Base-by-base conservation (phyloP, 805 yeast species). In the Hanseniaspora opuntiae region DNA sequence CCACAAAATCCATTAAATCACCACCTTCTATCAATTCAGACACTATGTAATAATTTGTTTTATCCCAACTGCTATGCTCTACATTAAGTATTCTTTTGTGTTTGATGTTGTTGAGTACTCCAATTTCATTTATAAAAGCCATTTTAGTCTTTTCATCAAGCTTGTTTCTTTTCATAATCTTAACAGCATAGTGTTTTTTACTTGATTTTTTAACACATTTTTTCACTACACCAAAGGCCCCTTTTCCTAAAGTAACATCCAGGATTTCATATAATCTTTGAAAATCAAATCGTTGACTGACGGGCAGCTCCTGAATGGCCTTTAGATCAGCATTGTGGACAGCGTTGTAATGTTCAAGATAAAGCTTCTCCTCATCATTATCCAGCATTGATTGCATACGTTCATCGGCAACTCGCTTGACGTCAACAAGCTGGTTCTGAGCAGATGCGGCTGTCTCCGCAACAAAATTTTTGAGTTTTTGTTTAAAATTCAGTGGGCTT, bases 1-100 rank as follows among this genome's bases (percentile, higher is more conserved):
- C 90, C 2, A 90, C 94, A 68, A 86, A 89, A 69, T 93, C 98
- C 98, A 93, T 93, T 51, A 93, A 71, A 66, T 93, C 99, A 25
- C 98, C 99, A 16, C 97, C 97, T 1, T 94, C 82, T 28, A 93
- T 94, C 61, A 82, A 85, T 63, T 93, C 98, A 97, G 93, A 90
- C 8, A 93, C 90, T 58, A 93, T 71, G 65, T 86, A 90, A 65
- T 86, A 86, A 61, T 76, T 78, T 55, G 82, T 85, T 5, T 73
- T 69, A 63, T 90, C 97, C 63, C 89, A 96, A 63, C 81, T 88
- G 61, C 84, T 86, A 4, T 88, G 93, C 63, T 84, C 81, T 50
- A 93, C 71, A 46, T 79, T 72, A 14, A 89, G 97, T 32, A 93
- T 85, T 55, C 89, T 81, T 2, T 93, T 86, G 67, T 90, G 96